These are phyloP conservation scores for Westerdykella aurantiaca DNA, from an alignment of 2,329 filamentous ascomycete genomes.

Conservation along the genomic window DNA sequence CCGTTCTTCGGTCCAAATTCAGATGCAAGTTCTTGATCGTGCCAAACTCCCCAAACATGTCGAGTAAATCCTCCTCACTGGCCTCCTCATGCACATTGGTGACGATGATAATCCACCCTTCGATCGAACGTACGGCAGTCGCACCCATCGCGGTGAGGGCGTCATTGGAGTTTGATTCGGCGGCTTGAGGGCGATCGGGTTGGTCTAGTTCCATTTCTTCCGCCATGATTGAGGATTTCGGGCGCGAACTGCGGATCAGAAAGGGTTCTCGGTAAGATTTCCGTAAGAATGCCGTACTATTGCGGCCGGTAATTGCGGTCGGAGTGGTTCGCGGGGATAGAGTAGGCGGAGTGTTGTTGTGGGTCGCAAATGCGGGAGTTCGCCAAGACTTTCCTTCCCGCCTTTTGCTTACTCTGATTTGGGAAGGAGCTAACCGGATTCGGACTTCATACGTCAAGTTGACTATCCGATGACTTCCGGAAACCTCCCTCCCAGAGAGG, in stretches of 20 bases:
- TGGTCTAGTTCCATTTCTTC: conserved; percentile 45
- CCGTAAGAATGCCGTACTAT: too few species aligned
- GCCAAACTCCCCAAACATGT: conserved; percentile 76
- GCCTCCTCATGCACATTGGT: conserved; percentile 86
- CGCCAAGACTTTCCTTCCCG: too few species aligned
- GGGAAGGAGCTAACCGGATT: background rate
- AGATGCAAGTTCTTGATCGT: conserved; percentile 84
- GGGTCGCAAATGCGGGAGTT: too few species aligned
- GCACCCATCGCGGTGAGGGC: conserved; percentile 69
- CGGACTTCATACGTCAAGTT: background rate
- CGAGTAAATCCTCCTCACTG: conserved; percentile 74
- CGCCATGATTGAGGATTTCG: conserved; percentile 33
- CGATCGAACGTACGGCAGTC: conserved; percentile 77
- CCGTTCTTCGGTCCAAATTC: conserved; percentile 74
- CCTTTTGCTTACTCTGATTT: too few species aligned
- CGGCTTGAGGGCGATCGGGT: conserved; percentile 33
- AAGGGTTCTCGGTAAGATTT: too few species aligned
- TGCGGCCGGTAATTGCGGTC: too few species aligned
- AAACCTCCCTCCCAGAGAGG: background rate
- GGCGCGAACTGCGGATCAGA: too few species aligned
- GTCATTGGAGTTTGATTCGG: conserved; percentile 52
- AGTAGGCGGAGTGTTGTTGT: too few species aligned
- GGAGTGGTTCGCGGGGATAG: too few species aligned
- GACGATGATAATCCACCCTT: conserved; percentile 83
- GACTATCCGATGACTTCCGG: background rate